phyloP scores from a whole-genome alignment of 352 stramenopile genomes.

The Globisporangium ultimum region DNA sequence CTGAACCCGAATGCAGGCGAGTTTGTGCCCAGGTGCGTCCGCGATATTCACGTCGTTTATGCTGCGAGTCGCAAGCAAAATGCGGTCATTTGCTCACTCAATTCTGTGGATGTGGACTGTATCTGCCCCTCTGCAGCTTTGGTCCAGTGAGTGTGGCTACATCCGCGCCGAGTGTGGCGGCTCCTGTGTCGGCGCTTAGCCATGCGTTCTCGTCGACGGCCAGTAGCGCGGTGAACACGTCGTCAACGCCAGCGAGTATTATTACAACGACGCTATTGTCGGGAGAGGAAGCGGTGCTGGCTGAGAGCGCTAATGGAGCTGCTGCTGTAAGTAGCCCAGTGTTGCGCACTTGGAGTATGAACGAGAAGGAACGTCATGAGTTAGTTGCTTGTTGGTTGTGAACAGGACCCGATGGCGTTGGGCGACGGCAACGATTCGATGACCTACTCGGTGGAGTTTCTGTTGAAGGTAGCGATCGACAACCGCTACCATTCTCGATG shows the following conservation, averaged over 20 bases:
- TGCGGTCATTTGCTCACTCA: neutral
- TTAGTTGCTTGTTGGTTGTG: neutral
- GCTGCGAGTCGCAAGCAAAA: neutral
- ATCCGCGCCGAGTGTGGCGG: neutral
- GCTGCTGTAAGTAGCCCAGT: neutral
- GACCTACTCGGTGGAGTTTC: slow-evolving; percentile 67
- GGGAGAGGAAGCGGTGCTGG: neutral
- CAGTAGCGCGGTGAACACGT: neutral
- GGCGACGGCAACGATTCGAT: slow-evolving; percentile 16
- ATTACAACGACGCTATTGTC: neutral
- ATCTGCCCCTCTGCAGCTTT: neutral
- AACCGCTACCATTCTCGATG: neutral
- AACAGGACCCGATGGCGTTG: slow-evolving; percentile 6
- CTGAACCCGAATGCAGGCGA: slow-evolving; percentile 84
- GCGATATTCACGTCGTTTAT: neutral
- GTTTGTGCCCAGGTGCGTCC: slow-evolving; percentile 73
- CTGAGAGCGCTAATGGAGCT: neutral
- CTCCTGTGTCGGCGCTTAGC: neutral
- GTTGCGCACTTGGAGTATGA: neutral
- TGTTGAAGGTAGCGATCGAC: slow-evolving; percentile 30
- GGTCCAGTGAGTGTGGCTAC: neutral
- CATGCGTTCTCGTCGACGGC: neutral
- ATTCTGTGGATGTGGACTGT: neutral
- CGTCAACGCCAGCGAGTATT: neutral
- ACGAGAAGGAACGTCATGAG: neutral